Evolutionary conservation across 441 rosid species (phyloP).

Genomic region (Euphorbia schlechtendalii): DNA sequence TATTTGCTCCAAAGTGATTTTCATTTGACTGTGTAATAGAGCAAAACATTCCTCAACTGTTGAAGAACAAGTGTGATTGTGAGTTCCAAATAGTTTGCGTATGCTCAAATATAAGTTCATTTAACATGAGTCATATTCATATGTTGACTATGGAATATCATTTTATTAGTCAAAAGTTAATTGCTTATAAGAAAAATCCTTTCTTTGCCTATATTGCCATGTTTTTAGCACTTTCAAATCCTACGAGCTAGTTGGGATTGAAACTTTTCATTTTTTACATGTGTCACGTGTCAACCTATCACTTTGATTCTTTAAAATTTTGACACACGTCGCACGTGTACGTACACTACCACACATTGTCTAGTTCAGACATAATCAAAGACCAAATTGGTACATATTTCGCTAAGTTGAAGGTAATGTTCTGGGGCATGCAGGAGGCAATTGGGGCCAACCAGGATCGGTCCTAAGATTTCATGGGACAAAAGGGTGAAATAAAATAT

Average conservation of each 20-base stretch:
- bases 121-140: constrained; percentile 11
- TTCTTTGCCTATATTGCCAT: neutral
- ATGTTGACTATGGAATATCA: constrained; percentile 8
- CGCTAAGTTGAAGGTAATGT: no score
- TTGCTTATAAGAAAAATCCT: constrained; percentile 22
- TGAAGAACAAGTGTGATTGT: neutral
- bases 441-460: no score
- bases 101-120: neutral
- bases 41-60: neutral
- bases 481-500: no score
- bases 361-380: no score
- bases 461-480: no score
- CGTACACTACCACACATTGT: no score
- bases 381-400: no score
- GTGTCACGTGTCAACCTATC: no score
- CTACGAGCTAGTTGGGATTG: neutral
- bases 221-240: neutral
- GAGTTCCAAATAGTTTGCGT: neutral
- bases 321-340: no score
- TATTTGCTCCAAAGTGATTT: constrained; percentile 3
- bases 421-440: no score
- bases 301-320: no score
- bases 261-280: neutral
- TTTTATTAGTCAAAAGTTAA: neutral
- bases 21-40: neutral